Conservation (phyloP, 176 grass and related monocot genomes). For the Dactylis glomerata region DNA sequence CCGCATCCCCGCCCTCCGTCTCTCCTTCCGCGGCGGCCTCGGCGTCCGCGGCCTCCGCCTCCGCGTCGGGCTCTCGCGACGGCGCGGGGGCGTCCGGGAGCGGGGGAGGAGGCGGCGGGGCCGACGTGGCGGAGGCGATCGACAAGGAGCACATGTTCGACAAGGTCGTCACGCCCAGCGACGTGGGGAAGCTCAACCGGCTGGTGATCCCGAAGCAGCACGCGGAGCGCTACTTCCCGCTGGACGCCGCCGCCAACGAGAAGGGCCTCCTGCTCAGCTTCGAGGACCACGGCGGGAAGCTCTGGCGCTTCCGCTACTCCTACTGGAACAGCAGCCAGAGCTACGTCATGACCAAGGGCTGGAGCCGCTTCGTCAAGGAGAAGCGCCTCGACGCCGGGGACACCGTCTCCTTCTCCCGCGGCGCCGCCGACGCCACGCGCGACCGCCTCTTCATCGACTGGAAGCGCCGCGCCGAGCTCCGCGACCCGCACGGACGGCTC, state of each 20-base stretch:
- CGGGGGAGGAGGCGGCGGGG: neutral
- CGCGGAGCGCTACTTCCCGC: constrained; percentile 91
- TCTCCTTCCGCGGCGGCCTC: constrained; percentile 25
- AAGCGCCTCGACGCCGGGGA: constrained; percentile 89
- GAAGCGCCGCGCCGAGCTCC: constrained; percentile 60
- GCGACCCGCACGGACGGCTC: constrained; percentile 31
- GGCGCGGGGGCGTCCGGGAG: constrained; percentile 48
- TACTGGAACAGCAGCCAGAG: constrained; percentile 99
- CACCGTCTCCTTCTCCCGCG: constrained; percentile 86
- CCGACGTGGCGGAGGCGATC: constrained; percentile 5
- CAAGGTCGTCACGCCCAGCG: constrained; percentile 95
- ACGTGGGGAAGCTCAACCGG: constrained; percentile 95
- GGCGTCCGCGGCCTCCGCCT: neutral
- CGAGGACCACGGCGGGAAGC: constrained; percentile 84
- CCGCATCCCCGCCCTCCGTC: constrained; percentile 9
- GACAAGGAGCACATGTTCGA: constrained; percentile 99
- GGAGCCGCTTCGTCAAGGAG: constrained; percentile 99
- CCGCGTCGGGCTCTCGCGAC: constrained; percentile 33
- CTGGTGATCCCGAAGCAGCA: constrained; percentile 97
- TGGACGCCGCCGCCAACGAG: constrained; percentile 66
- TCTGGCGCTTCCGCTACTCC: constrained; percentile 97
- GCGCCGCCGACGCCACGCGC: constrained; percentile 42
- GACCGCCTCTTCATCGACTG: constrained; percentile 92
- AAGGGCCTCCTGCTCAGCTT: constrained; percentile 59
- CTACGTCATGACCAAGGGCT: constrained; percentile 98